Base-by-base conservation (phyloP, 2,329 filamentous ascomycete species). In the Sphaerulina vaccinii region DNA sequence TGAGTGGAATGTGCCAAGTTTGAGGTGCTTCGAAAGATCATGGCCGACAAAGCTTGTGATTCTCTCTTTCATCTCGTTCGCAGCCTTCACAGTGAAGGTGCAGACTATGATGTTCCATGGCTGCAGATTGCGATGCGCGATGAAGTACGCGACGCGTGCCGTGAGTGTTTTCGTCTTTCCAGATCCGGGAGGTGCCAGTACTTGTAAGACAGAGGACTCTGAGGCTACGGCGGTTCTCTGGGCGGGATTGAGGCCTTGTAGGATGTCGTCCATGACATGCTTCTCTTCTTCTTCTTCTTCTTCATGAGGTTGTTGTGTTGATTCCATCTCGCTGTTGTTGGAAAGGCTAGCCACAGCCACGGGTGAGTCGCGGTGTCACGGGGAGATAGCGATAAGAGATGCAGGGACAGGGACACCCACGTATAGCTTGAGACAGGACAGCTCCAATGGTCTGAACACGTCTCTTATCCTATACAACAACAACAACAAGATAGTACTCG, bases 161-260 rank as follows among this genome's bases (percentile, higher is more conserved):
- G 91, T 96, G 48, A 99, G 78, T 0, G 93, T 97, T 70, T 96
- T 95, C 11, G 92, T 99, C 72, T 99, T 97, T 16, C 93, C 92
- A 55, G 83, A 86, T 27, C 83, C 83, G 19, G 83, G 83, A 45
- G 81, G 80, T 5, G 82, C 82, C 24, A 84, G 78, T 2, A 84
- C 80, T 64, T 85, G 82, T 2, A 85, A 65, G 2, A 84, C 76
- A 10, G 78, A 72, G 8, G 82, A 79, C 3, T 77, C 73, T 5
- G 82, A 86, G 6, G 82, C 81, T 21, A 88, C 85, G 1, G 85
- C 85, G 41, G 76, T 75, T 59, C 73, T 76, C 66, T 88, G 85
- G 7, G 83, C 83, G 39, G 71, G 67, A 70, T 88, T 88, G 51
- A 88, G 76, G 27, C 81, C 83, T 49, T 75, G 68, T 27, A 88